Evolutionary conservation across 495 filamentous ascomycete species (phyloP), one percentile per base, ranked within the genome.

Genomic region (Bathelium albidoporum): DNA sequence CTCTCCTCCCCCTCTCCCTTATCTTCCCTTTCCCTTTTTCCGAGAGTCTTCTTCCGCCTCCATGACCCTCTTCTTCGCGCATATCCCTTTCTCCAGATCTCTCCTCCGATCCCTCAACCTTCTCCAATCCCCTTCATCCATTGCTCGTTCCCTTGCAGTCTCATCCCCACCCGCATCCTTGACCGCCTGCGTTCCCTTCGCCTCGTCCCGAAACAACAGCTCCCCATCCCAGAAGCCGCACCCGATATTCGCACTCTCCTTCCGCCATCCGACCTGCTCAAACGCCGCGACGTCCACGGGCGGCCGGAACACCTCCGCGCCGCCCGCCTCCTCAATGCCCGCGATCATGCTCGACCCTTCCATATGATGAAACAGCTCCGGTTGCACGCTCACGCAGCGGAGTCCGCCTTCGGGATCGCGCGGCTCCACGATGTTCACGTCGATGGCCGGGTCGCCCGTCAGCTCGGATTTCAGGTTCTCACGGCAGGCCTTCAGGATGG

Each of bases 361-460:
- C 62, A 70, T 66, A 60, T 74, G 72, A 58, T 74, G 72, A 59
- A 74, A 73, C 20, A 74, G 65, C 64, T 74, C 72, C 1, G 72
- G 72, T 14, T 59, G 66, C 31, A 70, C 49, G 4, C 61, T 67
- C 43, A 59, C 71, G 62, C 72, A 74, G 60, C 64, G 69, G 10
- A 44, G 36, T 11, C 64, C 39, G 36, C 62, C 69, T 2, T 68
- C 52, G 55, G 34, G 65, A 70, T 1, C 61, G 63, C 44, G 20
- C 22, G 49, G 49, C 0, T 72, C 68, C 22, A 69, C 61, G 5
- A 66, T 63, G 14, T 62, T 44, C 9, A 66, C 68, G 58, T 72
- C 70, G 58, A 59, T 68, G 39, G 65, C 70, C 14, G 28, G 28
- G 20, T 26, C 66, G 39, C 63, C 59, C 24, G 49, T 55, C n/a